phyloP scores from a whole-genome alignment of 495 filamentous ascomycete species.

The Penicillium taxi region DNA sequence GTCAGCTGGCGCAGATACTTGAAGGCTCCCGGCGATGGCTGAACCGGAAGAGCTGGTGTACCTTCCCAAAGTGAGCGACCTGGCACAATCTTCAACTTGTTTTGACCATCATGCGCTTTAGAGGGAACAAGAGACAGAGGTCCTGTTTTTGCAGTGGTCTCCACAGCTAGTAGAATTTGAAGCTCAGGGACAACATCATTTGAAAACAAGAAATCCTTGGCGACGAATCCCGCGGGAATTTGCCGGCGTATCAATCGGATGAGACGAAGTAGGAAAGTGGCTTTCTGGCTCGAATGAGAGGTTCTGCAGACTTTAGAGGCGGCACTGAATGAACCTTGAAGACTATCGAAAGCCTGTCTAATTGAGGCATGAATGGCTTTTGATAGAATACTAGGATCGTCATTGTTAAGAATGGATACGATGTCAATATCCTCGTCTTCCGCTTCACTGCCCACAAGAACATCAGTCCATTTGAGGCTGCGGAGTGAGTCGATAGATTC shows the following conservation, averaged over 20 bases:
- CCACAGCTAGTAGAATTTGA: slow-evolving; percentile 46
- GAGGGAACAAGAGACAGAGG: slow-evolving; percentile 9
- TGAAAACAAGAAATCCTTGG: slow-evolving; percentile 31
- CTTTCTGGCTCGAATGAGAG: slow-evolving; percentile 44
- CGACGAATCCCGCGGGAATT: slow-evolving; percentile 44
- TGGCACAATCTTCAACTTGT: slow-evolving; percentile 19
- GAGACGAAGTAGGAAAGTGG: slow-evolving; percentile 65
- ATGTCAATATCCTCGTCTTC: slow-evolving; percentile 56
- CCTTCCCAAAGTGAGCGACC: slow-evolving; percentile 70
- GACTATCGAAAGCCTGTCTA: slow-evolving; percentile 45
- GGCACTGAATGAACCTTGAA: slow-evolving; percentile 48
- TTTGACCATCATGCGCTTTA: slow-evolving; percentile 4
- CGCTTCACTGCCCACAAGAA: slow-evolving; percentile 68
- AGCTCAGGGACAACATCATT: slow-evolving; percentile 45
- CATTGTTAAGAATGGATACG: slow-evolving; percentile 54
- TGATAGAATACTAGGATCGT: slow-evolving; percentile 62
- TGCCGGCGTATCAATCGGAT: slow-evolving; percentile 66
- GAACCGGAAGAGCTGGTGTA: slow-evolving; percentile 64
- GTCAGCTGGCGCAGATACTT: slow-evolving; percentile 60
- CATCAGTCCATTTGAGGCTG: slow-evolving; percentile 65
- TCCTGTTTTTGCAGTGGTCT: slow-evolving; percentile 18
- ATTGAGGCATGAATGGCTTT: slow-evolving; percentile 53
- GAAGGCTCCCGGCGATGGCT: slow-evolving; percentile 72
- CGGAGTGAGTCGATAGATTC: slow-evolving; percentile 58
- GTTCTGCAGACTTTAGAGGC: slow-evolving; percentile 37